phyloP scores from a whole-genome alignment of 306 rosid genomes.

The Oemleria cerasiformis region DNA sequence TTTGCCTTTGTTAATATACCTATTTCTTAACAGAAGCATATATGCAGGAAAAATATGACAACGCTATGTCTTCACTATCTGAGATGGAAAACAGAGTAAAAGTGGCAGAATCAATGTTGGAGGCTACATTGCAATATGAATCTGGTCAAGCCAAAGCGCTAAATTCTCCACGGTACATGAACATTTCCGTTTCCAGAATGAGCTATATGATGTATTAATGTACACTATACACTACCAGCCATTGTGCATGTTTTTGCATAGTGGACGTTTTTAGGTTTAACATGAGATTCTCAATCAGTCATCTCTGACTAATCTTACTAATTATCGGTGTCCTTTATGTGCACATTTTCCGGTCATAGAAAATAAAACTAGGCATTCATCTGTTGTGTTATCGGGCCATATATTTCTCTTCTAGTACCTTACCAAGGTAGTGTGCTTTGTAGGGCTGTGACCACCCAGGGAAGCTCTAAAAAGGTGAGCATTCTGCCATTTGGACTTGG shows the following conservation, averaged over 20 bases:
- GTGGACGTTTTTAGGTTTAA: neutral
- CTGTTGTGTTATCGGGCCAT: neutral
- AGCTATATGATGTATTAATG: neutral
- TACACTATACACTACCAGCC: neutral
- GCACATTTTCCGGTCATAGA: neutral
- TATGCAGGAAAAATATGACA: constrained; percentile 89
- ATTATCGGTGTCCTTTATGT: neutral
- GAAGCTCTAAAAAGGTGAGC: constrained; percentile 43
- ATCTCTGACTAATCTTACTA: neutral
- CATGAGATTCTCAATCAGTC: neutral
- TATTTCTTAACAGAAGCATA: constrained; percentile 29
- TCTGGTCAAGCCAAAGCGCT: constrained; percentile 85
- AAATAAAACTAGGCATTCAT: neutral
- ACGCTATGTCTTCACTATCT: constrained; percentile 56
- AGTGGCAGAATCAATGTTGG: constrained; percentile 88
- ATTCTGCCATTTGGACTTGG: constrained; percentile 80
- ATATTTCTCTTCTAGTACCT: constrained; percentile 22
- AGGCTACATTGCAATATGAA: constrained; percentile 93
- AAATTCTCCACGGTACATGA: constrained; percentile 69
- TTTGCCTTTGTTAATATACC: constrained; percentile 19
- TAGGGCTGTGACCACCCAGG: constrained; percentile 47
- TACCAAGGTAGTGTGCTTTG: constrained; percentile 27
- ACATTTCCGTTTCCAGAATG: neutral
- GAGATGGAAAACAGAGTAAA: constrained; percentile 81
- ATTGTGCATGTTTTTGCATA: neutral